A percentile compares a stretch with the other conserved stretches of the same genome.
These are phyloP conservation scores for Blastobotrys attinorum DNA, from an alignment of 805 yeast species.

Conservation along the genomic window DNA sequence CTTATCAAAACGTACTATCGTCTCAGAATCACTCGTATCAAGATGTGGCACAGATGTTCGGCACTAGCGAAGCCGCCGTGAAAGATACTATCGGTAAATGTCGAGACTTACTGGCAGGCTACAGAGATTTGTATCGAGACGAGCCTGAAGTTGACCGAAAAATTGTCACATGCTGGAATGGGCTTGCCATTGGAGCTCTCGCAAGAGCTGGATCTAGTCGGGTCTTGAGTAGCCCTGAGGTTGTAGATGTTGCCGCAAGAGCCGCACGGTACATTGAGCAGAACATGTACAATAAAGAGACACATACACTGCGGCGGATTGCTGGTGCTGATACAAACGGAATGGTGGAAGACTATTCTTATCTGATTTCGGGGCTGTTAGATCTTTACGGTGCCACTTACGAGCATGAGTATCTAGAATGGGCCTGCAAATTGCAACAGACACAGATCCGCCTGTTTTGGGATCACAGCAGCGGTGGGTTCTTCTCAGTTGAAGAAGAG, in stretches of 20 bases:
- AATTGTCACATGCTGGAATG: conserved; percentile 31
- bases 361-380: conserved; percentile 27
- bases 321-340: conserved; percentile 16
- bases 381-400: conserved; percentile 30
- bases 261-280: conserved; percentile 22
- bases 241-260: conserved; percentile 21
- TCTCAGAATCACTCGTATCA: conserved; percentile 15
- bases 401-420: conserved; percentile 20
- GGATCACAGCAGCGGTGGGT: conserved; percentile 29
- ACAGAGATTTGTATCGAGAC: conserved; percentile 19
- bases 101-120: conserved; percentile 16
- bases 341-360: conserved; percentile 33
- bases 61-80: conserved; percentile 21
- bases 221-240: conserved; percentile 13
- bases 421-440: conserved; percentile 28
- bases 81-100: conserved; percentile 20
- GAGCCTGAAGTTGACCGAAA: conserved; percentile 29
- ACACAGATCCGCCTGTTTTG: conserved; percentile 26
- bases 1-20: conserved; percentile 28
- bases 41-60: conserved; percentile 29
- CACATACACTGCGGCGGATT: conserved; percentile 17
- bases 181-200: conserved; percentile 30
- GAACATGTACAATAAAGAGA: conserved; percentile 18
- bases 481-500: conserved; percentile 19
- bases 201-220: conserved; percentile 27